These are phyloP conservation scores for Suillus spraguei DNA, from an alignment of 768 basidiomycete genomes.

Conservation along the genomic window DNA sequence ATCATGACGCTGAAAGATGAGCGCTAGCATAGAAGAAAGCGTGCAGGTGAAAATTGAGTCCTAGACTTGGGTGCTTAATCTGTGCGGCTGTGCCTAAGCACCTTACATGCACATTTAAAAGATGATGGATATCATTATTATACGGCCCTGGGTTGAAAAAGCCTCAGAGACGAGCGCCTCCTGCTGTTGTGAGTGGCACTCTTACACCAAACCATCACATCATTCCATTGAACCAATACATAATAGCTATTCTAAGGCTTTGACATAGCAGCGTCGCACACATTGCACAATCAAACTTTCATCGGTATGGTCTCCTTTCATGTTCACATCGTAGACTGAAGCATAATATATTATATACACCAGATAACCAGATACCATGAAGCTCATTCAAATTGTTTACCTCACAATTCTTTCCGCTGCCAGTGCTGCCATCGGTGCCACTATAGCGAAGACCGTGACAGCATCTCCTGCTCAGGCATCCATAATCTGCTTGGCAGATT, in stretches of 20 bases:
- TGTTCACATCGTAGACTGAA: background rate
- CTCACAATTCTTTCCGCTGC: slow-evolving; percentile 32
- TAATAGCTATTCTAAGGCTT: background rate
- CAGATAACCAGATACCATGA: background rate
- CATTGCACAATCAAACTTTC: background rate
- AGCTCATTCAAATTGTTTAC: background rate
- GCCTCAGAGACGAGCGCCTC: background rate
- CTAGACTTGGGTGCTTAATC: no score
- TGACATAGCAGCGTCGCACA: background rate
- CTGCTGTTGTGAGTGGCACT: background rate
- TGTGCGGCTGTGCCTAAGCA: no score
- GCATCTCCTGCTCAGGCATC: background rate
- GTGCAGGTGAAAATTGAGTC: no score
- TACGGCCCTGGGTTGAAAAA: background rate
- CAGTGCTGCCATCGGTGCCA: background rate
- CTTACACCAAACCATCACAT: background rate
- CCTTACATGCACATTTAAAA: background rate
- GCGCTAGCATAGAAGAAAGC: no score
- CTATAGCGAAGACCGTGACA: no score
- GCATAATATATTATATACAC: background rate
- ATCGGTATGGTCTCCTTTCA: background rate
- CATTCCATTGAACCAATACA: background rate
- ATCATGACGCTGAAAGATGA: no score
- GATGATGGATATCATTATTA: background rate
- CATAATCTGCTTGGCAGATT: no score